Base-by-base conservation (phyloP, 352 stramenopile species). In the Phytophthora kernoviae region DNA sequence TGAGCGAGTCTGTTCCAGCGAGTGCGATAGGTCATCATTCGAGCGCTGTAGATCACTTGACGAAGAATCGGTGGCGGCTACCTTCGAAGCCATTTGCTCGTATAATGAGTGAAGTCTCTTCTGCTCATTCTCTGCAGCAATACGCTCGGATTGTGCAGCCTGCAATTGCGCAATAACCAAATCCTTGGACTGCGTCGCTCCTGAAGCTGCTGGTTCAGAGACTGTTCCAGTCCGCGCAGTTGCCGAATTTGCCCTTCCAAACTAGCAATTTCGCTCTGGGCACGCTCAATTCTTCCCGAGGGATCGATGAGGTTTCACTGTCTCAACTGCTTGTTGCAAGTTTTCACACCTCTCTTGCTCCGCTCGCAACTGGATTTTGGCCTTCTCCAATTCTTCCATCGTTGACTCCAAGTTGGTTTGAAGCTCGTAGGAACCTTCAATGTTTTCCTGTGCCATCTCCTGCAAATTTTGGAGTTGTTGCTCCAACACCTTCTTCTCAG, bases 401-500 rank as follows among this genome's bases (percentile, higher is more conserved):
- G 69, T 75, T 10, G 79, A 69, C 52, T 91, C 79, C 9, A 86
- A 60, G n/a, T 79, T 87, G 8, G 75, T 39, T 60, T 91, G 79
- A 3, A 85, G 54, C 40, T 93, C 83, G 34, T 78, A 79, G 0
- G 66, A 73, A 8, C 55, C 37, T 53, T 87, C 70, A 65, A 87
- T 73, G 47, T 65, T 86, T 34, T 91, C 79, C 47, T 89, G 62
- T 11, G 65, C 70, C 47, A 81, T 78, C 32, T 82, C 79, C 36
- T 88, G 78, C n/a, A 91, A 58, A 42, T 90, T 87, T 50, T 76
- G 70, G 40, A 90, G 55, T 55, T 89, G 77, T 21, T 81, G 68
- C 55, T 87, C 71, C 5, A 91, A 52, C 10, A 65, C 68, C n/a
- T 63, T 58, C 44, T 74, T 80, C 17, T 82, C 71, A 27, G 33